Percentiles rank a stretch among this genome's conserved stretches.
phyloP scores from a whole-genome alignment of 1,139 yeast genomes.

The Diutina mesorugosa region DNA sequence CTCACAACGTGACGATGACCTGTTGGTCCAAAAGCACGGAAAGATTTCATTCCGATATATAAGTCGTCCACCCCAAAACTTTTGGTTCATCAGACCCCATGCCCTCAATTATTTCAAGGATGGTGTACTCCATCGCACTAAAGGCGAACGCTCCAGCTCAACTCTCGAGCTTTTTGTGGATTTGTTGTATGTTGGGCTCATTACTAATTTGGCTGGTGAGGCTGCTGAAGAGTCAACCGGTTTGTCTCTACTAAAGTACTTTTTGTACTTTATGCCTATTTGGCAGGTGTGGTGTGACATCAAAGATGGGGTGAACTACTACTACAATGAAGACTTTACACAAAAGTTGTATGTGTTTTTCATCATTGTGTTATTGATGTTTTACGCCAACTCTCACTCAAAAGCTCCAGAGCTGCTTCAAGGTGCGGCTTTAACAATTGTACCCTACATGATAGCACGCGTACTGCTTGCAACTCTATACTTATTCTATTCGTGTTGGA shows the following conservation, averaged over 20 bases:
- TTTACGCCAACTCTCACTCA: conserved; percentile 39
- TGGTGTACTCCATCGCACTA: conserved; percentile 43
- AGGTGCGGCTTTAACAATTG: conserved; percentile 31
- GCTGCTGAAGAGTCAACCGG: conserved; percentile 43
- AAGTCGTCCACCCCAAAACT: conserved; percentile 25
- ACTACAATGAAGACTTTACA: conserved; percentile 46
- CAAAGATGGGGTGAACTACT: conserved; percentile 53
- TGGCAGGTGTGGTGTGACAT: conserved; percentile 57
- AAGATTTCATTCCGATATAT: conserved; percentile 37
- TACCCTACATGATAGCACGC: conserved; percentile 36
- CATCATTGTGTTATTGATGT: conserved; percentile 37
- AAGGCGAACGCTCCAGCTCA: conserved; percentile 38
- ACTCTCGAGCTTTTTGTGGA: conserved; percentile 49
- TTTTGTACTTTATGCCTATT: conserved; percentile 41
- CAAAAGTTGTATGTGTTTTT: conserved; percentile 43
- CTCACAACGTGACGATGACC: conserved; percentile 21
- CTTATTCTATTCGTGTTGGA: conserved; percentile 32
- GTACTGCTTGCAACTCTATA: conserved; percentile 22
- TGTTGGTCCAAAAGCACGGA: conserved; percentile 37
- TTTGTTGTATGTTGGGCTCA: conserved; percentile 52
- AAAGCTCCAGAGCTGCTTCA: conserved; percentile 18
- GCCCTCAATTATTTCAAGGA: conserved; percentile 52
- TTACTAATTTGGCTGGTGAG: conserved; percentile 43
- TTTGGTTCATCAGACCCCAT: conserved; percentile 41
- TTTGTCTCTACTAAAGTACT: conserved; percentile 31